These are phyloP conservation scores for Aspergillus tubingensis DNA, from an alignment of 2,329 filamentous ascomycete genomes.

Conservation along the genomic window DNA sequence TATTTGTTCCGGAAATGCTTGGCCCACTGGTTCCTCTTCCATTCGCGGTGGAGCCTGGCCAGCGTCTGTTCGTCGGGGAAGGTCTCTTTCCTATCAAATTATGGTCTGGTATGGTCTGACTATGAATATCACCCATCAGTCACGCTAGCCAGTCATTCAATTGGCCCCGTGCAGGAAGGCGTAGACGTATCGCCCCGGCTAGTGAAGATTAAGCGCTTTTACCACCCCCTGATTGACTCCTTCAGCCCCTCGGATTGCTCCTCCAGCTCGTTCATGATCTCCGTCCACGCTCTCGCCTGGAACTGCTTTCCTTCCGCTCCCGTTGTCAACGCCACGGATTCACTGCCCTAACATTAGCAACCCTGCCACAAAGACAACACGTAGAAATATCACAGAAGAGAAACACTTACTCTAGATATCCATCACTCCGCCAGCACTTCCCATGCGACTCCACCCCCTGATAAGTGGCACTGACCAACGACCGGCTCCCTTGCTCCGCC, in stretches of 20 bases:
- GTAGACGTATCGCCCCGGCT: background rate
- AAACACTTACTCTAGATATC: slow-evolving; percentile 37
- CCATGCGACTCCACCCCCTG: slow-evolving; percentile 48
- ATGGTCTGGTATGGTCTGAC: background rate
- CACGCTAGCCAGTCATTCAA: background rate
- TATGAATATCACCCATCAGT: background rate
- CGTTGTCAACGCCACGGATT: slow-evolving; percentile 35
- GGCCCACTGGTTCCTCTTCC: slow-evolving; percentile 11
- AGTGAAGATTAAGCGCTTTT: slow-evolving; percentile 1
- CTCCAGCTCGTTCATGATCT: slow-evolving; percentile 40
- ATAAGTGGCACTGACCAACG: slow-evolving; percentile 45
- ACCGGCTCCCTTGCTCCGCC: slow-evolving; percentile 48
- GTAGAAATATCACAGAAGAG: background rate
- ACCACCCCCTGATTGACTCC: slow-evolving; percentile 9
- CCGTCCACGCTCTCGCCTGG: slow-evolving; percentile 43
- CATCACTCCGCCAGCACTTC: slow-evolving; percentile 47
- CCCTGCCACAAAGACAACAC: background rate
- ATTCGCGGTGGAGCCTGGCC: slow-evolving; percentile 4
- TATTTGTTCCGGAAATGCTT: slow-evolving; percentile 3
- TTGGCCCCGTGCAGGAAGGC: background rate
- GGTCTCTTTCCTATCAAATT: background rate
- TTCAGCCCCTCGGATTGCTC: slow-evolving; percentile 26
- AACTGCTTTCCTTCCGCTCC: slow-evolving; percentile 38
- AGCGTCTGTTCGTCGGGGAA: background rate
- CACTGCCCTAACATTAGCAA: slow-evolving; percentile 28